phyloP scores from a whole-genome alignment of 192 early-diverging fungal genomes.

The Chytriomyces sp. region DNA sequence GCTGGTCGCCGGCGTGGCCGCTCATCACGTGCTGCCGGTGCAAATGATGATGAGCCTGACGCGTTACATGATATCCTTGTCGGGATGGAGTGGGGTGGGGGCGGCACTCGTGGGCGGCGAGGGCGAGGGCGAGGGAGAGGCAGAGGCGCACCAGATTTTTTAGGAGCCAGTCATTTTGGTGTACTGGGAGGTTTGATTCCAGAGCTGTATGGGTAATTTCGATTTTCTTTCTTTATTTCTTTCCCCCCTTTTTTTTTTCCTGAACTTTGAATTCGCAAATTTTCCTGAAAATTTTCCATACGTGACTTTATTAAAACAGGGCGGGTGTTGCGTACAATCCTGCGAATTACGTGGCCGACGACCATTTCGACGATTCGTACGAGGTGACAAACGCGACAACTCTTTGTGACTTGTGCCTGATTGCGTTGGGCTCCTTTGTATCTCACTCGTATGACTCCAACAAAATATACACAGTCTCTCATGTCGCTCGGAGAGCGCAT shows the following conservation, averaged over 20 bases:
- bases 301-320: not conserved
- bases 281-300: not conserved
- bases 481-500: conserved; percentile 14
- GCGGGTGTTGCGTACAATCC: conserved; percentile 26
- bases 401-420: not conserved
- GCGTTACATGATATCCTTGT: too few relatives aligned
- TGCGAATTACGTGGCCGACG: conserved; percentile 26
- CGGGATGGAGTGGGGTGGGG: too few relatives aligned
- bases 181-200: conserved; percentile 14
- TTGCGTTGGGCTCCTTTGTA: not conserved
- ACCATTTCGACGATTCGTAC: conserved; percentile 19
- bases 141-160: not conserved
- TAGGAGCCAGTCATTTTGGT: too few relatives aligned
- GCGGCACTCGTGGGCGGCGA: not conserved
- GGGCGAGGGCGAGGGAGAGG: not conserved
- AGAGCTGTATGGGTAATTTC: conserved; percentile 19
- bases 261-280: too few relatives aligned
- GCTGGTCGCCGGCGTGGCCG: not conserved
- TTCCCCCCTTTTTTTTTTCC: too few relatives aligned
- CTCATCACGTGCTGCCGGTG: not conserved
- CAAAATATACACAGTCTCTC: not conserved
- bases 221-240: not conserved
- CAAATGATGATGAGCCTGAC: too few relatives aligned
- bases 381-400: conserved; percentile 6
- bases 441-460: not conserved